phyloP scores from a whole-genome alignment of 106 monocot genomes.

The Phalaenopsis aphrodite region DNA sequence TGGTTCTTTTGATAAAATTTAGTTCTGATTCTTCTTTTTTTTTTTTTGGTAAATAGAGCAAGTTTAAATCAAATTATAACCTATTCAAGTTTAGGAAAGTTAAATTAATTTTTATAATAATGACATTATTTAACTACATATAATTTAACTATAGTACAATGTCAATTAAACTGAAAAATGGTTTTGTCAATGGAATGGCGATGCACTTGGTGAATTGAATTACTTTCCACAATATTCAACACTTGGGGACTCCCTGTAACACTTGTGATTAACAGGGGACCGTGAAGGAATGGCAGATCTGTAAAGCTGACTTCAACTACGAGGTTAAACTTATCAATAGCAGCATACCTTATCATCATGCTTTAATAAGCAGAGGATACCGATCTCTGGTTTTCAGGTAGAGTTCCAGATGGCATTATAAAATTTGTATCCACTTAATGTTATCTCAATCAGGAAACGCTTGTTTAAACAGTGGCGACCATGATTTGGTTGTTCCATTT shows the following conservation, averaged over 20 bases:
- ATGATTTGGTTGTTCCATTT: conserved; percentile 36
- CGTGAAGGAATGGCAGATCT: conserved; percentile 9
- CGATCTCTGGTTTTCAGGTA: conserved; percentile 49
- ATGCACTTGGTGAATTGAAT: neutral
- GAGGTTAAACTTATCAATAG: neutral
- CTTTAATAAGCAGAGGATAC: conserved; percentile 33
- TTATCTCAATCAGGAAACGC: neutral
- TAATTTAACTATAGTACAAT: no score
- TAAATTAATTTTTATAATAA: no score
- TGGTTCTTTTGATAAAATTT: neutral
- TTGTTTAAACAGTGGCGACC: conserved; percentile 33
- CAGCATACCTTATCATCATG: conserved; percentile 27
- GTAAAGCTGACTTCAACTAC: neutral
- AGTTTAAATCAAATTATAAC: no score
- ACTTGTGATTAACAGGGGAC: neutral
- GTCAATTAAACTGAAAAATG: no score
- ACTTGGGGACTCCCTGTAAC: neutral
- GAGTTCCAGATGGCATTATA: neutral
- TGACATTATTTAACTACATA: no score
- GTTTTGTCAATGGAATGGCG: neutral
- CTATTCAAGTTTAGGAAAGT: no score
- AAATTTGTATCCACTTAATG: neutral
- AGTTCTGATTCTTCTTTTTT: neutral
- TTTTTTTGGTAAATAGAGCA: no score
- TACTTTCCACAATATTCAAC: neutral